These are phyloP conservation scores for Aspergillus fischeri DNA, from an alignment of 2,329 filamentous ascomycete species.

Conservation along the genomic window DNA sequence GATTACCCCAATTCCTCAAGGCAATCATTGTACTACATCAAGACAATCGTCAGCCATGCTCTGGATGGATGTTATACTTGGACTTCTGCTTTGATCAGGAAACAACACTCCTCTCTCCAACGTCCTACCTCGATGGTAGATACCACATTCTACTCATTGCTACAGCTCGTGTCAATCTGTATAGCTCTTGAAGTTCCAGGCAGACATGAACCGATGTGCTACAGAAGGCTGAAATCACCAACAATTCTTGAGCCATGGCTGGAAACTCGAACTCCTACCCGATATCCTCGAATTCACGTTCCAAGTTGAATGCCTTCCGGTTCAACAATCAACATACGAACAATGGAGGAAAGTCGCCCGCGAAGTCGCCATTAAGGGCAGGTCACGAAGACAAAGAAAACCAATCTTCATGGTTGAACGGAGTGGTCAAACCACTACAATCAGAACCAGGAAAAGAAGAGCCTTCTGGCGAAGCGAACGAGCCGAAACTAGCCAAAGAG, in stretches of 20 bases:
- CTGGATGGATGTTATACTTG: neutral
- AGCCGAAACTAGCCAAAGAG: slow-evolving; percentile 29
- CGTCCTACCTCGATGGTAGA: neutral
- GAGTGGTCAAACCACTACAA: slow-evolving; percentile 25
- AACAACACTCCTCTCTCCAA: neutral
- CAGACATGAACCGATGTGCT: slow-evolving; percentile 24
- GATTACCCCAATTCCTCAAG: slow-evolving; percentile 14
- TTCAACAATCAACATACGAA: slow-evolving; percentile 40
- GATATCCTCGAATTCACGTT: slow-evolving; percentile 50
- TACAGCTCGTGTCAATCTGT: neutral
- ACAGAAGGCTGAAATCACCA: slow-evolving; percentile 11
- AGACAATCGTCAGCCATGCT: neutral
- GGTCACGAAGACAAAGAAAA: slow-evolving; percentile 45
- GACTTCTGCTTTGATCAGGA: neutral
- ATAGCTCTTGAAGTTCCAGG: neutral
- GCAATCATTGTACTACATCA: slow-evolving; percentile 5
- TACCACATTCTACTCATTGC: neutral
- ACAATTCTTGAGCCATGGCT: slow-evolving; percentile 20
- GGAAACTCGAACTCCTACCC: slow-evolving; percentile 25
- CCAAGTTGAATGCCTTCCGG: slow-evolving; percentile 54
- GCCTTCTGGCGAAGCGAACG: slow-evolving; percentile 16
- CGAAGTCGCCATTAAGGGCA: slow-evolving; percentile 20
- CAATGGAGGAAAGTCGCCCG: slow-evolving; percentile 12
- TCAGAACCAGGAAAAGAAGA: slow-evolving; percentile 16
- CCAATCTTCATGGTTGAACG: slow-evolving; percentile 32